phyloP scores from a whole-genome alignment of 371 early-diverging fungal species.

The Choanephora cucurbitarum region DNA sequence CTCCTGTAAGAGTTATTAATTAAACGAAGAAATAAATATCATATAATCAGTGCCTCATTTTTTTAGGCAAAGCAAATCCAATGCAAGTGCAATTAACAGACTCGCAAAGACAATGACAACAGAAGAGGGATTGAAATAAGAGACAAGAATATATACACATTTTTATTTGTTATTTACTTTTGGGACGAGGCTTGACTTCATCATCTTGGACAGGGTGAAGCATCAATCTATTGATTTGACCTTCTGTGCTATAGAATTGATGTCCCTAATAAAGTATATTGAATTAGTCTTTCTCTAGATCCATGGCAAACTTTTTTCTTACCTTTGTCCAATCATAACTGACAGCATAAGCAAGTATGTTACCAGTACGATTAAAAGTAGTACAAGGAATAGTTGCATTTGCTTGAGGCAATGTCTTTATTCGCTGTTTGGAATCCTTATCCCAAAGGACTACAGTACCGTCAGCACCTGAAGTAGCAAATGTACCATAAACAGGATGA shows the following conservation, averaged over 20 bases:
- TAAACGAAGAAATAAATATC: too few relatives aligned
- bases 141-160: neutral
- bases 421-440: conserved; percentile 83
- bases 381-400: conserved; percentile 76
- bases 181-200: conserved; percentile 29
- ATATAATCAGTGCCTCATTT: too few relatives aligned
- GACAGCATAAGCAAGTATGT: conserved; percentile 90
- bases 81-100: too few relatives aligned
- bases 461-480: conserved; percentile 91
- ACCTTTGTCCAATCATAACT: conserved; percentile 98
- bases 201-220: conserved; percentile 31
- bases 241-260: conserved; percentile 32
- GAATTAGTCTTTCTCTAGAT: neutral
- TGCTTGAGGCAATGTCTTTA: conserved; percentile 63
- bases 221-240: conserved; percentile 29
- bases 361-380: conserved; percentile 84
- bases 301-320: neutral
- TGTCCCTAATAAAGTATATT: conserved; percentile 16
- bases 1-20: too few relatives aligned
- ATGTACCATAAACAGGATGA: conserved; percentile 89
- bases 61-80: too few relatives aligned
- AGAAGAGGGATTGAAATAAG: neutral
- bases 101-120: too few relatives aligned
- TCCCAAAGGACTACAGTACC: conserved; percentile 93
- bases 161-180: conserved; percentile 44